Percentiles rank a stretch among this genome's conserved stretches.
phyloP scores from a whole-genome alignment of 805 yeast genomes.

The Pichia cephalocereana region DNA sequence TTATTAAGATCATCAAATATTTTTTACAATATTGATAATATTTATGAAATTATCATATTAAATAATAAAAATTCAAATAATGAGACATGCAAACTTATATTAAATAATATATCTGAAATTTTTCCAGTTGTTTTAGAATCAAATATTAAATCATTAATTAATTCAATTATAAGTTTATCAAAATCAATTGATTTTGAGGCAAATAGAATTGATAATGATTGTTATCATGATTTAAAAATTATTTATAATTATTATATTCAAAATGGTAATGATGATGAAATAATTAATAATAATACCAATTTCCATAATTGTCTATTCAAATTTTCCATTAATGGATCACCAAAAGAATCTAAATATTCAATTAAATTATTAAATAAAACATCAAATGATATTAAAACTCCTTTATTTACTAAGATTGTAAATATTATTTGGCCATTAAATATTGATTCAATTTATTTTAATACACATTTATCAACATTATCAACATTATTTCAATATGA shows the following conservation, averaged over 20 bases:
- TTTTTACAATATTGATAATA: constrained; percentile 56
- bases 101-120: constrained; percentile 49
- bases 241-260: constrained; percentile 45
- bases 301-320: constrained; percentile 33
- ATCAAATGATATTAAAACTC: constrained; percentile 28
- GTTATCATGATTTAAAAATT: constrained; percentile 43
- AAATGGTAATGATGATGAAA: constrained; percentile 17
- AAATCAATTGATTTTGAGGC: background rate
- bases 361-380: constrained; percentile 46
- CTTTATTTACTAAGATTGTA: constrained; percentile 31
- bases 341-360: constrained; percentile 57
- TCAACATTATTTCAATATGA: constrained; percentile 47
- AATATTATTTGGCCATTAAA: constrained; percentile 43
- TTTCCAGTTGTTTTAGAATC: constrained; percentile 58
- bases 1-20: constrained; percentile 53
- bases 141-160: constrained; percentile 44
- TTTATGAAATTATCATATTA: constrained; percentile 42
- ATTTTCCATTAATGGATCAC: constrained; percentile 43
- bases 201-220: constrained; percentile 2
- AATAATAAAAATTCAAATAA: constrained; percentile 27
- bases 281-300: constrained; percentile 29
- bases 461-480: constrained; percentile 50
- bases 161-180: constrained; percentile 7
- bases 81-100: constrained; percentile 38
- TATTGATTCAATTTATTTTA: constrained; percentile 28